Base-by-base conservation (phyloP, 805 yeast species). In the Maudiozyma serrabonitensis region DNA sequence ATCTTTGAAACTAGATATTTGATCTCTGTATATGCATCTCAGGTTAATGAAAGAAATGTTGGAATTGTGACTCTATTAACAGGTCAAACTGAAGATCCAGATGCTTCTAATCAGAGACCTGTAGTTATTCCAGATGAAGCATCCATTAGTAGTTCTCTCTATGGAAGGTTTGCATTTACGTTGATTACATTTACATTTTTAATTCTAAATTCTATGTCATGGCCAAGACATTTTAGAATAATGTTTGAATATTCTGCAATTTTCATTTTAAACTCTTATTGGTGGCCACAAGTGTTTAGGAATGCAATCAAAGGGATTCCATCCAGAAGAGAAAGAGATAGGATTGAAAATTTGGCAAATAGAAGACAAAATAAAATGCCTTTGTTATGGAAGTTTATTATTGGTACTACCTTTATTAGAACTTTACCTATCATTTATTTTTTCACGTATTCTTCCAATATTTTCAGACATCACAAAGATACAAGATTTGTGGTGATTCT, bases 251-350 rank as follows among this genome's bases (percentile, higher is more conserved):
- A 76, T 49, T 46, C 75, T 4, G 67, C 76, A 1, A 62, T 83
- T 9, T 52, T 80, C 1, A 46, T 73, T 1, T 56, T 83, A 28
- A 84, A 81, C 62, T 84, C 95, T 1, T 82, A 78, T 56, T 89
- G 96, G 96, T 56, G 86, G 15, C 96, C 97, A 1, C 98, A 90
- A 64, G 82, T 87, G 41, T 81, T 81, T 56, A 74, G 96, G 62
- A 87, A 88, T 61, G 49, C 63, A 7, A 51, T 64, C 3, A 65
- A 65, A 45, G 68, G 68, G 15, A 52, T 59, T 6, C 61, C 65
- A 9, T 46, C 59, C 21, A 56, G 64, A 52, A 55, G 62, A 45
- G 49, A 46, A 8, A 50, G 60, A 43, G 42, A 50, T 41, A 48
- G 55, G 43, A 47, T 45, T 40, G 55, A 50, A 25, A 55, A 43